phyloP scores from a whole-genome alignment of 2,329 filamentous ascomycete genomes.

The Clonostachys chloroleuca region DNA sequence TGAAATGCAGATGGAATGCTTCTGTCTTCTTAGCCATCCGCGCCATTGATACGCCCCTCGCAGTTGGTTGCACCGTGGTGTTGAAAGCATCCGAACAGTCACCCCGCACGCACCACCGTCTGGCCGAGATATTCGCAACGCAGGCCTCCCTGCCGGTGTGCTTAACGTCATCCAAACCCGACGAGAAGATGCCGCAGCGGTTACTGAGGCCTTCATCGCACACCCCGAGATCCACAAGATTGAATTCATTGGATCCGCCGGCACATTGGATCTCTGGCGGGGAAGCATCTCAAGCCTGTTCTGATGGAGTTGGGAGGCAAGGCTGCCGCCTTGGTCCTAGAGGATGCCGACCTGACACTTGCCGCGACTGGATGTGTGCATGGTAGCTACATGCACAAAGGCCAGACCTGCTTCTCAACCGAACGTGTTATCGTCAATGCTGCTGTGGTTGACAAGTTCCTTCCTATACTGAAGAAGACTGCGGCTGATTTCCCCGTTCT shows the following conservation, averaged over 20 bases:
- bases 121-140: constrained; percentile 54
- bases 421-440: constrained; percentile 48
- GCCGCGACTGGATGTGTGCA: constrained; percentile 52
- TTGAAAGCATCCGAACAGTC: constrained; percentile 58
- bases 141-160: constrained; percentile 61
- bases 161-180: constrained; percentile 60
- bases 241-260: constrained; percentile 68
- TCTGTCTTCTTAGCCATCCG: constrained; percentile 13
- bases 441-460: constrained; percentile 8
- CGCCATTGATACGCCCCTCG: constrained; percentile 42
- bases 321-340: constrained; percentile 60
- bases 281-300: constrained; percentile 62
- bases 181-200: constrained; percentile 48
- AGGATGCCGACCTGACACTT: constrained; percentile 61
- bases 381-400: constrained; percentile 49
- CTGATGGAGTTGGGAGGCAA: constrained; percentile 70
- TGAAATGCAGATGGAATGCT: too few species aligned
- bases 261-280: constrained; percentile 58
- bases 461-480: too few species aligned
- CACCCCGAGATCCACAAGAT: constrained; percentile 60
- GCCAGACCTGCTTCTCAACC: constrained; percentile 70
- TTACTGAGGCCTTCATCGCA: constrained; percentile 58
- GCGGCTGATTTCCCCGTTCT: too few species aligned
- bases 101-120: constrained; percentile 51
- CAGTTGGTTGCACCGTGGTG: constrained; percentile 55